Percentiles rank a stretch among this genome's conserved stretches.
Conservation (phyloP, 345 rosid species). For the Brassica carinata region DNA sequence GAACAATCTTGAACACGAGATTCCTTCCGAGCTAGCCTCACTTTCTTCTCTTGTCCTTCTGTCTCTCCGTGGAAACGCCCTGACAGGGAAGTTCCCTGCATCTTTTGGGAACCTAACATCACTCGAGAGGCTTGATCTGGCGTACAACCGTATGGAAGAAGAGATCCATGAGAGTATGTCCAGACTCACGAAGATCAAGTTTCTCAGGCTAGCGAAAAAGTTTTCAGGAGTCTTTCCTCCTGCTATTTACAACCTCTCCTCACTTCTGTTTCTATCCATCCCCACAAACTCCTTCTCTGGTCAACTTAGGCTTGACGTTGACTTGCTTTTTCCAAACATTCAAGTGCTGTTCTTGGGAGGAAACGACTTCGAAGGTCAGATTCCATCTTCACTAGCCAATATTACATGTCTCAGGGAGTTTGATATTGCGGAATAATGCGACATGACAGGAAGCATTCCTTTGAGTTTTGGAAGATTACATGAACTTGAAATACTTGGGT, state of each 20-base stretch:
- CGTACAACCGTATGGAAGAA: background rate
- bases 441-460: too few relatives aligned
- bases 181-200: background rate
- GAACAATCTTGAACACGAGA: background rate
- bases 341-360: background rate
- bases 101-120: background rate
- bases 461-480: background rate
- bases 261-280: background rate
- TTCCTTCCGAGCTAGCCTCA: background rate
- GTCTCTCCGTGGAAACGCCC: background rate
- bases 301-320: background rate
- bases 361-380: background rate
- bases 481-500: background rate
- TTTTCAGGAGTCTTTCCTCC: background rate
- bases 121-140: background rate
- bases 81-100: background rate
- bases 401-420: background rate
- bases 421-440: too few relatives aligned
- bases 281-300: background rate
- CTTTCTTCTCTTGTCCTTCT: background rate
- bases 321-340: background rate
- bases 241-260: background rate
- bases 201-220: background rate
- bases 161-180: background rate
- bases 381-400: background rate